A percentile compares a stretch with the other conserved stretches of the same genome.
Conservation (phyloP, 257 asterid species). For the Solanum raphanifolium region DNA sequence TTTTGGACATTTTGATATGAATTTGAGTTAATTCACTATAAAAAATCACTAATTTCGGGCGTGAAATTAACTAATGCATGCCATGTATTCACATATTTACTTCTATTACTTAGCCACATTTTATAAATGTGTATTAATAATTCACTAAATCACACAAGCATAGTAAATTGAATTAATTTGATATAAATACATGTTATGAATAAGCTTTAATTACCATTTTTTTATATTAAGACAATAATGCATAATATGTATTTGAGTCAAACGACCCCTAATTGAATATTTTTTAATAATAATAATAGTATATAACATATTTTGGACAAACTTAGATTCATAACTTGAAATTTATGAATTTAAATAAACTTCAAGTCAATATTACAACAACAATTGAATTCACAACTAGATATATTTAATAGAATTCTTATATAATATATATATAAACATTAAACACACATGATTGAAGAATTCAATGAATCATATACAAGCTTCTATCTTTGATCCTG, state of each 20-base stretch:
- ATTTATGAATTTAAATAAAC: not conserved
- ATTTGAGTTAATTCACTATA: not conserved
- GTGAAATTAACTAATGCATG: not conserved
- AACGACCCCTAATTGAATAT: not conserved
- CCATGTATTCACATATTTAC: not conserved
- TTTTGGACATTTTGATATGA: not conserved
- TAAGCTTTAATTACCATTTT: not conserved
- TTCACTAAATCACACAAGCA: not conserved
- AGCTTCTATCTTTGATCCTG: accelerated
- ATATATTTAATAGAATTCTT: not conserved
- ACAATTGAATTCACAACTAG: not conserved
- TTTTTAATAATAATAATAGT: not conserved
- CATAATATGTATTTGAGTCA: not conserved
- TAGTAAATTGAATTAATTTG: not conserved
- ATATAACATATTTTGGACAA: not conserved
- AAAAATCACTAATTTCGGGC: not conserved
- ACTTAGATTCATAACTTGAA: not conserved
- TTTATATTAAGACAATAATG: not conserved
- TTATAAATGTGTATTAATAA: not conserved
- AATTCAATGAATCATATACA: not conserved
- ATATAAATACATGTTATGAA: not conserved
- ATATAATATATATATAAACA: not conserved
- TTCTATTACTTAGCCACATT: not conserved
- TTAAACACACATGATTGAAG: too few species aligned
- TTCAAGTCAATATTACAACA: not conserved